Evolutionary conservation across 345 rosid genomes (phyloP).

Genomic region (Draba incana): DNA sequence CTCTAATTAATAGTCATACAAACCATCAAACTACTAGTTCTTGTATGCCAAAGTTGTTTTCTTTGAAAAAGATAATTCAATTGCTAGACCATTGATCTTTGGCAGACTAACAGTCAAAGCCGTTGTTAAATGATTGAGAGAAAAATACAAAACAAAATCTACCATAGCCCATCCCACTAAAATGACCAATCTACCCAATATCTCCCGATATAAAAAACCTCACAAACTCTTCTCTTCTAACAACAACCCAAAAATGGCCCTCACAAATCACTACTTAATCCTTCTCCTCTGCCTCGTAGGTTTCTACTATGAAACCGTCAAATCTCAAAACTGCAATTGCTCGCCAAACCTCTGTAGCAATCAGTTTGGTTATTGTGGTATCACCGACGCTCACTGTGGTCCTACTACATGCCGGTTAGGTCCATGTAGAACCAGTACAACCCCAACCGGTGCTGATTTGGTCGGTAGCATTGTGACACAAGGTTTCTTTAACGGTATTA

Average conservation of each 20-base stretch:
- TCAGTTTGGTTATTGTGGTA: slow-evolving; percentile 49
- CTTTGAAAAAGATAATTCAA: background rate
- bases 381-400: slow-evolving; percentile 42
- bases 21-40: too few relatives aligned
- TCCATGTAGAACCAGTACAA: slow-evolving; percentile 35
- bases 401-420: slow-evolving; percentile 47
- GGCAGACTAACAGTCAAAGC: background rate
- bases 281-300: slow-evolving; percentile 16
- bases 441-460: slow-evolving; percentile 3
- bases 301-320: slow-evolving; percentile 6
- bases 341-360: slow-evolving; percentile 53
- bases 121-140: background rate
- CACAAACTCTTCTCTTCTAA: background rate
- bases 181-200: slow-evolving; percentile 9
- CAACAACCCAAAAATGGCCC: slow-evolving; percentile 19
- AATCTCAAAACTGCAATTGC: slow-evolving; percentile 57
- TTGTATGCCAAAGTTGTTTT: background rate
- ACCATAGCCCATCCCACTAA: background rate
- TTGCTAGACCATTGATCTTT: background rate
- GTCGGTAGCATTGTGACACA: slow-evolving; percentile 48
- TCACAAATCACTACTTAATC: background rate
- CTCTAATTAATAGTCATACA: too few relatives aligned
- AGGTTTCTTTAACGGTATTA: slow-evolving; percentile 47
- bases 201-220: background rate
- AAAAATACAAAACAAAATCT: background rate